These are phyloP conservation scores for Blastobotrys capitulatus DNA, from an alignment of 1,139 yeast genomes.

Conservation along the genomic window DNA sequence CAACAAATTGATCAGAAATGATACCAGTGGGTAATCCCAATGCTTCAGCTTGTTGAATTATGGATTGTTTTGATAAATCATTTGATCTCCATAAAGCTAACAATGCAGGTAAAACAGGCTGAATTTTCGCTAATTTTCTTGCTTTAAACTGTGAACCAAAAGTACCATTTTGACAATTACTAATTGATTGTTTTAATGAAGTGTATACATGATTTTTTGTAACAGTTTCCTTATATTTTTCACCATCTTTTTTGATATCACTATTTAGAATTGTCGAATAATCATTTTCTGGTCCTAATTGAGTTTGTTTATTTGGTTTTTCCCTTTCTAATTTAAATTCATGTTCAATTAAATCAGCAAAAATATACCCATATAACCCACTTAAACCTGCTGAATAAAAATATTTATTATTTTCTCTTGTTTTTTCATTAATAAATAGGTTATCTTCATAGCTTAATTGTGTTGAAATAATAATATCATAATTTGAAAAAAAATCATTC, in stretches of 20 bases:
- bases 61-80: not conserved
- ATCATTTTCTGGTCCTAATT: constrained; percentile 44
- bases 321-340: constrained; percentile 48
- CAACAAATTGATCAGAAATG: constrained; percentile 25
- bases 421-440: constrained; percentile 40
- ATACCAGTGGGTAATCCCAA: constrained; percentile 42
- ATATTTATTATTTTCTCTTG: constrained; percentile 56
- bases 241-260: constrained; percentile 38
- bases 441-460: constrained; percentile 46
- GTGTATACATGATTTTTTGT: constrained; percentile 52
- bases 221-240: constrained; percentile 43
- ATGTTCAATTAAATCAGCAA: constrained; percentile 72
- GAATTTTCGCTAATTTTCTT: constrained; percentile 54
- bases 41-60: constrained; percentile 13
- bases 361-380: constrained; percentile 79
- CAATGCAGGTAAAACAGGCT: constrained; percentile 57
- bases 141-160: constrained; percentile 36
- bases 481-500: constrained; percentile 46
- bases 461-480: constrained; percentile 72
- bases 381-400: constrained; percentile 64
- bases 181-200: constrained; percentile 37
- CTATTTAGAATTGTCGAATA: constrained; percentile 52
- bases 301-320: constrained; percentile 42
- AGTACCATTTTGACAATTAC: constrained; percentile 24
- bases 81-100: constrained; percentile 43